Conservation (phyloP, 2,329 filamentous ascomycete species). For the Taxawa tesnikishii region DNA sequence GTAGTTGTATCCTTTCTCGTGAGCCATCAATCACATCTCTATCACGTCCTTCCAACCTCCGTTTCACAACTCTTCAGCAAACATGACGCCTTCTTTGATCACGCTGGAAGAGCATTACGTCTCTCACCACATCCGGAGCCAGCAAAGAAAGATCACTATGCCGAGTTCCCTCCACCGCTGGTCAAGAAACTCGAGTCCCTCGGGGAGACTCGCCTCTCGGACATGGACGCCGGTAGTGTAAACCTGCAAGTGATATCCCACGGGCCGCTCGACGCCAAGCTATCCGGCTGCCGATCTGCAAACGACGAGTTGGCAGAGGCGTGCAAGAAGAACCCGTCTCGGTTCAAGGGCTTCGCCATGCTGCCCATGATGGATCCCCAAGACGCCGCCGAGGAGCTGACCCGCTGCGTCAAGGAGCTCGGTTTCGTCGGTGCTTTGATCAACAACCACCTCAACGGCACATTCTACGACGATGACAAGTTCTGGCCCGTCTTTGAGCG, state of each 20-base stretch:
- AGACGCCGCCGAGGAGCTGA: constrained; percentile 19
- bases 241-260: constrained; percentile 23
- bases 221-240: constrained; percentile 20
- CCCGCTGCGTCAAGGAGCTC: constrained; percentile 17
- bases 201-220: constrained; percentile 14
- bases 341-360: constrained; percentile 22
- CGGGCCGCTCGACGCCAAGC: constrained; percentile 15
- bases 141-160: constrained; percentile 7
- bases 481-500: constrained; percentile 18
- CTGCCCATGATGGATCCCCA: constrained; percentile 19
- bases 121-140: constrained; percentile 9
- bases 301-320: constrained; percentile 21
- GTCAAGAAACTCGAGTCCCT: constrained; percentile 16
- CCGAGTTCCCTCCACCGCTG: constrained; percentile 1
- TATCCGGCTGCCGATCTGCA: constrained; percentile 15
- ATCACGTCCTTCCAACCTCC: not conserved
- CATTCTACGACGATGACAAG: constrained; percentile 19
- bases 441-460: constrained; percentile 22
- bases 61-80: constrained; percentile 4
- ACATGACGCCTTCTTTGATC: constrained; percentile 20
- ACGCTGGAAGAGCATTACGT: constrained; percentile 25
- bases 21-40: no score
- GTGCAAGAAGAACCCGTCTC: constrained; percentile 13
- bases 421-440: constrained; percentile 23
- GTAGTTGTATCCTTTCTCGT: no score